A percentile compares a stretch with the other conserved stretches of the same genome.
Evolutionary conservation across 2,329 filamentous ascomycete species (phyloP).

Genomic region (Pyricularia pennisetigena): DNA sequence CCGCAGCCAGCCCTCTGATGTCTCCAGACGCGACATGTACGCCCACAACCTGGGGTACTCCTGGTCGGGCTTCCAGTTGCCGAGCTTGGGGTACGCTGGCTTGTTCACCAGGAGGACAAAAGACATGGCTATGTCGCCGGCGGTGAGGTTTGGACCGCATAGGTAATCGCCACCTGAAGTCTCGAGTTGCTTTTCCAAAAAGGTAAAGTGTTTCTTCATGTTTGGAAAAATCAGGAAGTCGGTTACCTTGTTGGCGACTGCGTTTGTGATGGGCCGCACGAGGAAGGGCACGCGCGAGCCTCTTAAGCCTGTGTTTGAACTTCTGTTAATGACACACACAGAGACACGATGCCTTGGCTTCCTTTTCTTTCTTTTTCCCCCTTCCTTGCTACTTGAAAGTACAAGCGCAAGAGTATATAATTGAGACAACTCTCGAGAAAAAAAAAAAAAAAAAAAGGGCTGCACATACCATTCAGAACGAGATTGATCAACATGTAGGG

Average conservation of each 20-base stretch:
- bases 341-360: background rate
- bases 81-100: conserved; percentile 5
- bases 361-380: background rate
- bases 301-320: conserved; percentile 26
- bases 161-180: conserved; percentile 36
- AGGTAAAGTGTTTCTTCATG: conserved; percentile 32
- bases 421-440: background rate
- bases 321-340: background rate
- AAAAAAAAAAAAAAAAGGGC: background rate
- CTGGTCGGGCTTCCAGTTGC: conserved; percentile 10
- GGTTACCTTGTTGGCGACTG: conserved; percentile 33
- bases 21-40: conserved; percentile 35
- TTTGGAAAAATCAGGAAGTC: conserved; percentile 35
- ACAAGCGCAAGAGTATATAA: too few species aligned
- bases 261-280: conserved; percentile 38
- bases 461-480: conserved; percentile 39
- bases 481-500: conserved; percentile 54
- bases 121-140: conserved; percentile 30
- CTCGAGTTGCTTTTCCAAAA: conserved; percentile 38
- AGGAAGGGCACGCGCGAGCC: conserved; percentile 38
- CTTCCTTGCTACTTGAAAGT: background rate
- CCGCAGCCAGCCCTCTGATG: conserved; percentile 35
- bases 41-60: conserved; percentile 32
- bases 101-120: conserved; percentile 3
- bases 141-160: conserved; percentile 37